Evolutionary conservation across 192 early-diverging fungal species (phyloP).

Genomic region (Rhizophlyctis rosea): DNA sequence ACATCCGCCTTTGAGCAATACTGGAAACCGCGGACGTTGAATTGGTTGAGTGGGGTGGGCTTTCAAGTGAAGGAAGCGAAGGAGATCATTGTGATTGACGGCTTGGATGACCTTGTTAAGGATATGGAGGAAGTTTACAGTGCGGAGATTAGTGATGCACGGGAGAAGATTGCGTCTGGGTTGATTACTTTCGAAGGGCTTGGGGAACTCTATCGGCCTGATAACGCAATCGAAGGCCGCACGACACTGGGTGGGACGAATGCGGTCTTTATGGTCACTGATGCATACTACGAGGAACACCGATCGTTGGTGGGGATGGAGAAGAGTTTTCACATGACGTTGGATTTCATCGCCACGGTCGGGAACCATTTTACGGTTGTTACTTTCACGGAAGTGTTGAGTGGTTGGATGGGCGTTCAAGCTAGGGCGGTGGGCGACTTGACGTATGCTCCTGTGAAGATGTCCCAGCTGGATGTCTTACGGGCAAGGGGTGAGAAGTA

Average conservation of each 20-base stretch:
- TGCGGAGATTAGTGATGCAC: constrained; percentile 18
- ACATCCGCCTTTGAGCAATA: constrained; percentile 13
- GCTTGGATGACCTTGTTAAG: constrained; percentile 32
- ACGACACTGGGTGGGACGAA: constrained; percentile 30
- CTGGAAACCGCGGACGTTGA: constrained; percentile 12
- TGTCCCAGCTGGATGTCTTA: constrained; percentile 7
- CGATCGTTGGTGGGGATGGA: constrained; percentile 39
- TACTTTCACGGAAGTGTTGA: constrained; percentile 38
- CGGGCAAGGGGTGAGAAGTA: constrained; percentile 34
- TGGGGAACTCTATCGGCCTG: constrained; percentile 40
- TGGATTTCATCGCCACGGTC: constrained; percentile 37
- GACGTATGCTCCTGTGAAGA: constrained; percentile 16
- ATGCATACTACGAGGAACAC: constrained; percentile 40
- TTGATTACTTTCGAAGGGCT: constrained; percentile 36
- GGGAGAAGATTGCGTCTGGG: constrained; percentile 23
- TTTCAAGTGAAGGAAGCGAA: constrained; percentile 21
- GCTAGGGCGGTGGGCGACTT: constrained; percentile 24
- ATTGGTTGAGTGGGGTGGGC: constrained; percentile 23
- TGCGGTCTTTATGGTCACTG: constrained; percentile 29
- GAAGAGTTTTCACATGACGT: constrained; percentile 33
- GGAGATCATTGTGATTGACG: constrained; percentile 23
- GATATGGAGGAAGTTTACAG: constrained; percentile 24
- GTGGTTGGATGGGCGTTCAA: constrained; percentile 38
- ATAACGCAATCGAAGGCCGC: constrained; percentile 26
- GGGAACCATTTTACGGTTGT: constrained; percentile 37